Conservation (phyloP, 352 stramenopile species). For the Phytophthora sp. region DNA sequence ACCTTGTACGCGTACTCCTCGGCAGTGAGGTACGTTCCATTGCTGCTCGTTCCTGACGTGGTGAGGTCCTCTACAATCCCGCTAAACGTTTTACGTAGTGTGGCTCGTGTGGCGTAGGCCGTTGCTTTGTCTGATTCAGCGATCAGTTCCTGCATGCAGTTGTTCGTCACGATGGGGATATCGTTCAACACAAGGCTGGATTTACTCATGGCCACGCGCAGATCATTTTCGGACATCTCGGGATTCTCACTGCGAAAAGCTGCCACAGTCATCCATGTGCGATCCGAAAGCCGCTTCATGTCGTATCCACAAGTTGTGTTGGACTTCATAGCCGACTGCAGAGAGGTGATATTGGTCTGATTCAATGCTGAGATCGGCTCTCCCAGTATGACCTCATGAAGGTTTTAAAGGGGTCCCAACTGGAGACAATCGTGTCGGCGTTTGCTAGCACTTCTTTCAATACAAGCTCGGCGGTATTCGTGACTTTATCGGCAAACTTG, state of each 20-base stretch:
- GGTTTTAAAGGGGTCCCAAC: neutral
- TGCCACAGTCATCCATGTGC: slow-evolving; percentile 7
- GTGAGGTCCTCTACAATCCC: slow-evolving; percentile 11
- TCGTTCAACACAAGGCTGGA: neutral
- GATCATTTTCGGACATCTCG: slow-evolving; percentile 6
- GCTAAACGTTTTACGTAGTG: slow-evolving; percentile 3
- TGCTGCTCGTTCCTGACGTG: neutral
- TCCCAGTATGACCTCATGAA: slow-evolving; percentile 10
- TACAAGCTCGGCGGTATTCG: slow-evolving; percentile 22
- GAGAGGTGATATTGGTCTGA: slow-evolving; percentile 4
- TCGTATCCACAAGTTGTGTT: slow-evolving; percentile 14
- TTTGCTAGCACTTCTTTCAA: slow-evolving; percentile 30
- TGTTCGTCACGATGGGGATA: neutral
- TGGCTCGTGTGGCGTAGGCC: slow-evolving; percentile 17
- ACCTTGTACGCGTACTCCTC: slow-evolving; percentile 39
- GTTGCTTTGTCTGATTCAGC: slow-evolving; percentile 20
- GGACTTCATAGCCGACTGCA: slow-evolving; percentile 5
- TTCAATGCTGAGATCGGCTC: slow-evolving; percentile 4
- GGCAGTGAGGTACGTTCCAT: slow-evolving; percentile 10
- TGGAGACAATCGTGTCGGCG: slow-evolving; percentile 25
- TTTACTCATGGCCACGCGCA: slow-evolving; percentile 5
- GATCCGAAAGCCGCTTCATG: slow-evolving; percentile 5
- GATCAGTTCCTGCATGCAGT: slow-evolving; percentile 24
- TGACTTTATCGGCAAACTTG: slow-evolving; percentile 19
- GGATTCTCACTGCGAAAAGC: slow-evolving; percentile 1